Percentiles rank a stretch among this genome's conserved stretches.
Evolutionary conservation across 116 monocot genomes (phyloP).

Genomic region (Dioscorea cayenensis): DNA sequence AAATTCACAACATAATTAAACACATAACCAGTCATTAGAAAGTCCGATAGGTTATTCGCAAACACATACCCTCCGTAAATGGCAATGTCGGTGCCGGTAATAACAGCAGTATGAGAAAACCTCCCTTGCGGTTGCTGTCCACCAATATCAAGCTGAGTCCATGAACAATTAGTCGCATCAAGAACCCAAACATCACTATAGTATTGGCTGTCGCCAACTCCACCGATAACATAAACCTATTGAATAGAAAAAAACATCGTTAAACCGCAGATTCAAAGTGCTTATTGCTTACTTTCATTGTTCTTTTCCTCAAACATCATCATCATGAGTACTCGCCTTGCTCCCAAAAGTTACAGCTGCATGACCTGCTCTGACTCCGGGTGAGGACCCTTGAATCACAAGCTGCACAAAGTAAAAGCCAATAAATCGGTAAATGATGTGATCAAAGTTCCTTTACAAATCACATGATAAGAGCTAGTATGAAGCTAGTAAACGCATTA

Average conservation of each 20-base stretch:
- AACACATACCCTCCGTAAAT: constrained; percentile 76
- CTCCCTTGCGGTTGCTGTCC: constrained; percentile 75
- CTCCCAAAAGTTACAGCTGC: constrained; percentile 62
- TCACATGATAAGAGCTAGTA: no score
- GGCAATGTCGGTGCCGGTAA: constrained; percentile 51
- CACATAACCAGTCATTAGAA: no score
- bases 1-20: neutral
- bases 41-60: no score
- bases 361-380: constrained; percentile 91
- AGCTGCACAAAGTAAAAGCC: constrained; percentile 30
- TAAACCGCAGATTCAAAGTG: no score
- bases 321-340: constrained; percentile 36
- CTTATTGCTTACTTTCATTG: no score
- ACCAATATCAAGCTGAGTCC: constrained; percentile 66
- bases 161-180: constrained; percentile 40
- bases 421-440: no score
- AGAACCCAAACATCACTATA: no score
- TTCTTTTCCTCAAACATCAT: no score
- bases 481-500: no score
- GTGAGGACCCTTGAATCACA: constrained; percentile 58
- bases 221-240: constrained; percentile 84
- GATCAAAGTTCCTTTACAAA: no score
- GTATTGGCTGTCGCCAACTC: constrained; percentile 90
- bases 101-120: constrained; percentile 79
- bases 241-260: no score